These are phyloP conservation scores for Lasiosphaeria hispida DNA, from an alignment of 495 filamentous ascomycete species.

Conservation along the genomic window DNA sequence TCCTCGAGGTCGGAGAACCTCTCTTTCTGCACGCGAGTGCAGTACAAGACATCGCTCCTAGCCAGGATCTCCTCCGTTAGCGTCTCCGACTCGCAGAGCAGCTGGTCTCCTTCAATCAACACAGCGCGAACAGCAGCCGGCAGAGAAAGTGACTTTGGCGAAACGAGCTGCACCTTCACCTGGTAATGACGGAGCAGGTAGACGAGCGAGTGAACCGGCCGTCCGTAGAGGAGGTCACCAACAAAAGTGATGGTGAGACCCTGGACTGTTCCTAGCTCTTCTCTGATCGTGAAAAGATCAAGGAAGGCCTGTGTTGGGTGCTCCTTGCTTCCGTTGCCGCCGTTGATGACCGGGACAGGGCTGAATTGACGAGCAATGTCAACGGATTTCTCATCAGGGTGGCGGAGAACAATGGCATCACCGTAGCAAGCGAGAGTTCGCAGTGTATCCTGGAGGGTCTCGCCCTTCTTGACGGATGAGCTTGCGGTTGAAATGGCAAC, in stretches of 20 bases:
- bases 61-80: slow-evolving; percentile 83
- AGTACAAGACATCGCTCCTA: slow-evolving; percentile 86
- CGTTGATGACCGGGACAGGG: slow-evolving; percentile 90
- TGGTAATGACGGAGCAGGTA: slow-evolving; percentile 93
- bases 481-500: slow-evolving; percentile 73
- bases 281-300: slow-evolving; percentile 97
- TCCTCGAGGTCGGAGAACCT: slow-evolving; percentile 74
- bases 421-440: slow-evolving; percentile 91
- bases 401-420: slow-evolving; percentile 90
- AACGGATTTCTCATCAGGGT: slow-evolving; percentile 76
- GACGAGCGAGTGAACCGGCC: slow-evolving; percentile 90
- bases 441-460: slow-evolving; percentile 87
- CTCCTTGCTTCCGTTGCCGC: slow-evolving; percentile 90
- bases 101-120: slow-evolving; percentile 69
- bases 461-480: slow-evolving; percentile 89
- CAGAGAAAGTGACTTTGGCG: slow-evolving; percentile 73
- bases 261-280: slow-evolving; percentile 92
- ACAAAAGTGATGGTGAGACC: slow-evolving; percentile 93
- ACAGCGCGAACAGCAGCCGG: slow-evolving; percentile 69
- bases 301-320: slow-evolving; percentile 98
- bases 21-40: slow-evolving; percentile 94
- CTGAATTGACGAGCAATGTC: slow-evolving; percentile 80
- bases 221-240: slow-evolving; percentile 88
- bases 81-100: slow-evolving; percentile 67
- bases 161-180: slow-evolving; percentile 87